phyloP scores from a whole-genome alignment of 352 stramenopile genomes.

The Phytophthora meadii region DNA sequence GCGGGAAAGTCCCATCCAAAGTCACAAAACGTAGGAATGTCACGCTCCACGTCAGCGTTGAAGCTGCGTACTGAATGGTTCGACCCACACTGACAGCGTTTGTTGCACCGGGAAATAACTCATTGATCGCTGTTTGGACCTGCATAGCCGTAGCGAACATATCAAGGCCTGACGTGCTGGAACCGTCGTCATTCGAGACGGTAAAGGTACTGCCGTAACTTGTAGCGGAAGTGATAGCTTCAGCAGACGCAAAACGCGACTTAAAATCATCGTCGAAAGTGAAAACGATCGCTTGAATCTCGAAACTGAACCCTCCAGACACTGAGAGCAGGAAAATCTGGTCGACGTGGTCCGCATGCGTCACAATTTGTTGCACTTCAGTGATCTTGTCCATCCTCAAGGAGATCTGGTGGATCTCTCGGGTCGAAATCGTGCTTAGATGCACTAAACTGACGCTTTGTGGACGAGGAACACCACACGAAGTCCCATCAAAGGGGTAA shows the following conservation, averaged over 20 bases:
- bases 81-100: slow-evolving; percentile 43
- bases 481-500: slow-evolving; percentile 57
- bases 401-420: slow-evolving; percentile 70
- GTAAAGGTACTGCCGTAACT: slow-evolving; percentile 55
- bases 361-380: slow-evolving; percentile 72
- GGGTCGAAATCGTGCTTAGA: slow-evolving; percentile 62
- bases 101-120: slow-evolving; percentile 30
- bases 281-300: slow-evolving; percentile 59
- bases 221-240: slow-evolving; percentile 35
- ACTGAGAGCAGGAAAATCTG: slow-evolving; percentile 55
- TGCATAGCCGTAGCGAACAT: slow-evolving; percentile 54
- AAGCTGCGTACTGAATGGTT: slow-evolving; percentile 40
- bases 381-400: slow-evolving; percentile 57
- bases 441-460: slow-evolving; percentile 67
- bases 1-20: slow-evolving; percentile 42
- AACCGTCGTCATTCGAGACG: slow-evolving; percentile 29
- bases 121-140: slow-evolving; percentile 54
- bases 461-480: slow-evolving; percentile 70
- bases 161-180: slow-evolving; percentile 41
- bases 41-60: slow-evolving; percentile 56
- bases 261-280: slow-evolving; percentile 63
- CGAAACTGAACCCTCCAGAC: slow-evolving; percentile 50
- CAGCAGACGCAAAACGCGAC: slow-evolving; percentile 40
- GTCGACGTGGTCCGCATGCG: slow-evolving; percentile 63
- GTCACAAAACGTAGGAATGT: slow-evolving; percentile 58